These are phyloP conservation scores for Ilyonectria mors-panacis DNA, from an alignment of 2,329 filamentous ascomycete genomes.

Conservation along the genomic window DNA sequence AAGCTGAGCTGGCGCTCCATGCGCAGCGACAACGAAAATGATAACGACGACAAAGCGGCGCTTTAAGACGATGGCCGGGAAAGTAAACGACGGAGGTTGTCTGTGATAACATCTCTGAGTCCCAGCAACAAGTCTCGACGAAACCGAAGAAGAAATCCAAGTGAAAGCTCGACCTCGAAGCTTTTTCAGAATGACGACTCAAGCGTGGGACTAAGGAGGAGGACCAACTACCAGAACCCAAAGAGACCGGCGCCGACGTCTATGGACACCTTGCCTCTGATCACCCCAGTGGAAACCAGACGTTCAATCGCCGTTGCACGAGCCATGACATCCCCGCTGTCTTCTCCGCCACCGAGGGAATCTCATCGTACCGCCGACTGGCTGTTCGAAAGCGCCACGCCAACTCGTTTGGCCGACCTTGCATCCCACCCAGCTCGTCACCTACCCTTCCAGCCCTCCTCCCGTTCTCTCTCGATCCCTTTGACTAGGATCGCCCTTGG, in stretches of 20 bases:
- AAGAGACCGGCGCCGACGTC: not conserved
- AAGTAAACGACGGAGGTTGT: conserved; percentile 54
- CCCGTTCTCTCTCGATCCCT: conserved; percentile 67
- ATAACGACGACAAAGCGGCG: conserved; percentile 26
- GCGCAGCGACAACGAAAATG: conserved; percentile 37
- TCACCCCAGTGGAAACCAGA: conserved; percentile 40
- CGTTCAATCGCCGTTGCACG: conserved; percentile 41
- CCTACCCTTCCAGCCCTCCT: conserved; percentile 72
- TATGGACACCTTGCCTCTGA: conserved; percentile 28
- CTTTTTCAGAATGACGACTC: conserved; percentile 30
- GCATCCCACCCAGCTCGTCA: conserved; percentile 61
- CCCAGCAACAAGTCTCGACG: conserved; percentile 25
- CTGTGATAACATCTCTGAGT: conserved; percentile 41
- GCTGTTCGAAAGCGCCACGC: conserved; percentile 42
- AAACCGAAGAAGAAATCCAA: conserved; percentile 44
- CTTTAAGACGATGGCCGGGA: conserved; percentile 40
- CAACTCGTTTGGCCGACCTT: conserved; percentile 41
- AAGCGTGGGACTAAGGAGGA: conserved; percentile 33
- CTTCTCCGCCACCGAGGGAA: conserved; percentile 56
- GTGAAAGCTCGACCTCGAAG: conserved; percentile 38
- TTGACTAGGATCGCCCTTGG: conserved; percentile 57
- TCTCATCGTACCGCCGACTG: conserved; percentile 45
- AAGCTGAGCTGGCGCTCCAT: conserved; percentile 44
- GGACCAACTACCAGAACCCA: conserved; percentile 18
- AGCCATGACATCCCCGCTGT: conserved; percentile 54